phyloP scores from a whole-genome alignment of 352 stramenopile genomes.

The Pythium dissimile region DNA sequence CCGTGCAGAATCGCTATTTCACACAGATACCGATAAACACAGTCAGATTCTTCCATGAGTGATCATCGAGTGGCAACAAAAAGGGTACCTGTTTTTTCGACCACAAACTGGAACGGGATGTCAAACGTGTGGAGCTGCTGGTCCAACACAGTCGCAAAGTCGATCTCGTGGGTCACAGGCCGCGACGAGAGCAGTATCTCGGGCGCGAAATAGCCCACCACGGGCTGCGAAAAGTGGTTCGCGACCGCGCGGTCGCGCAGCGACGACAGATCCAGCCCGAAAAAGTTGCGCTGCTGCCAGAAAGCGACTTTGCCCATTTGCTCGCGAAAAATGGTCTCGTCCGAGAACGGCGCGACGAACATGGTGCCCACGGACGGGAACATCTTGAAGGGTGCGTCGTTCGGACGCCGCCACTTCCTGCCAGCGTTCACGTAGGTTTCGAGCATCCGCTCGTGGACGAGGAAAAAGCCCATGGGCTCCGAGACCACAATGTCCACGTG shows the following conservation, averaged over 20 bases:
- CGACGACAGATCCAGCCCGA: conserved; percentile 94
- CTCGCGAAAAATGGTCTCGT: conserved; percentile 93
- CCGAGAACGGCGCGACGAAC: conserved; percentile 94
- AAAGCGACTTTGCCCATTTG: conserved; percentile 92
- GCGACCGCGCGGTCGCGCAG: conserved; percentile 94
- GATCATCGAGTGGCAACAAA: no score
- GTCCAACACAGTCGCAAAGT: conserved; percentile 78
- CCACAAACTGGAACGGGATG: conserved; percentile 87
- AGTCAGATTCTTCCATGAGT: no score
- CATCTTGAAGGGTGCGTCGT: conserved; percentile 86
- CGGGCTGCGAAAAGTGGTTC: conserved; percentile 96
- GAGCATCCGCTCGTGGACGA: conserved; percentile 99
- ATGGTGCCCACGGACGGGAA: conserved; percentile 97
- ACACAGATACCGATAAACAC: conserved; percentile 8
- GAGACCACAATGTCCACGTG: conserved; percentile 98
- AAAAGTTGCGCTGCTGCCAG: conserved; percentile 95
- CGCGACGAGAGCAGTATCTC: conserved; percentile 66
- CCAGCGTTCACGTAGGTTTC: conserved; percentile 95
- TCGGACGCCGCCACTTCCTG: conserved; percentile 93
- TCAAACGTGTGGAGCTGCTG: conserved; percentile 88
- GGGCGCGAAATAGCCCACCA: conserved; percentile 92
- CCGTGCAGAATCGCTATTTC: conserved; percentile 94
- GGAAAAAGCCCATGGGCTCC: conserved; percentile 99
- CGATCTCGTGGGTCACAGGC: conserved; percentile 66
- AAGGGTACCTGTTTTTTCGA: conserved; percentile 79